Conservation (phyloP, 768 basidiomycete species). For the Trametes meyenii region DNA sequence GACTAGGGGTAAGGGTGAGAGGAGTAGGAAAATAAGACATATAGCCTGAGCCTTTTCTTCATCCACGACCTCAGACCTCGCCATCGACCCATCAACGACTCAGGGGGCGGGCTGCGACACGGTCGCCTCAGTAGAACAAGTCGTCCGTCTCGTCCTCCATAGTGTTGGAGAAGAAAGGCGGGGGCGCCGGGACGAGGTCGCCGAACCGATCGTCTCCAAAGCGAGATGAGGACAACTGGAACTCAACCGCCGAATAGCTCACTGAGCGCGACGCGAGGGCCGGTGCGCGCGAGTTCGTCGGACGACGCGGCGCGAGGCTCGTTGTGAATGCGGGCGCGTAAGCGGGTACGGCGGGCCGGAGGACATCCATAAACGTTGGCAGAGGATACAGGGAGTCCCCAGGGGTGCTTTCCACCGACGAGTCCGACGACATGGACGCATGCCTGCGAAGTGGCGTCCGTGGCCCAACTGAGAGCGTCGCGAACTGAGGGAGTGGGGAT, state of each 20-base stretch:
- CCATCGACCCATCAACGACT: background rate
- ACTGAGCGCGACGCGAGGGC: conserved; percentile 24
- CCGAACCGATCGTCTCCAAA: conserved; percentile 23
- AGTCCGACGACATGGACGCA: conserved; percentile 26
- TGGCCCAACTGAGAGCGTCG: conserved; percentile 59
- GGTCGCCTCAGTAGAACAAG: conserved; percentile 24
- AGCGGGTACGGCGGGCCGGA: conserved; percentile 33
- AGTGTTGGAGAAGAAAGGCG: conserved; percentile 27
- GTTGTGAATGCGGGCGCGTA: conserved; percentile 26
- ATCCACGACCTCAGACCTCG: conserved; percentile 4
- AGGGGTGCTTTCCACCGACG: conserved; percentile 27
- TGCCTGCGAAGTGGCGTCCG: conserved; percentile 45
- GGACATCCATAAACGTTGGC: conserved; percentile 37
- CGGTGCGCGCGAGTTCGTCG: conserved; percentile 12
- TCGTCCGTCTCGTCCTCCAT: conserved; percentile 26
- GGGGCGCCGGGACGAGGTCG: conserved; percentile 22
- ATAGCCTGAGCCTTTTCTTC: conserved; percentile 21
- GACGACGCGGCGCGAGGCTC: conserved; percentile 13
- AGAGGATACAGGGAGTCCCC: conserved; percentile 22
- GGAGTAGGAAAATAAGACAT: conserved; percentile 7
- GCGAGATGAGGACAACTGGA: conserved; percentile 22
- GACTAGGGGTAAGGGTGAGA: conserved; percentile 6
- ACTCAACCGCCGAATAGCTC: conserved; percentile 34
- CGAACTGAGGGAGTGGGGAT: conserved; percentile 48
- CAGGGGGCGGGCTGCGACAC: background rate